Base-by-base conservation (phyloP, 345 rosid genomes). In the Rhodamnia rubescens region DNA sequence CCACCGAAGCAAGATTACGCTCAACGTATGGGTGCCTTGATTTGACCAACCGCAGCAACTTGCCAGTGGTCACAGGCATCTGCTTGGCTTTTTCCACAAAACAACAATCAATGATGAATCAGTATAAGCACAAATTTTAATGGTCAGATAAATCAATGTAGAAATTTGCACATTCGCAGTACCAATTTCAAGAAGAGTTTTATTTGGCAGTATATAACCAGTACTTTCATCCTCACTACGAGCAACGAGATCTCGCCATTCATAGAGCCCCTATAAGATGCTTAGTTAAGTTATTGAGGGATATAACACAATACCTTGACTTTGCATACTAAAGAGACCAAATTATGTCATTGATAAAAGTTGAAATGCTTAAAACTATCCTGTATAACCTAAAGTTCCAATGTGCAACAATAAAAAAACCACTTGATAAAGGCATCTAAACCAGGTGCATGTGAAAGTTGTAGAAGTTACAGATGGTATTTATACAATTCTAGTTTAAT, bases 181-280 rank as follows among this genome's bases (percentile, higher is more conserved):
- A 95, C 99, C 99, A 56, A 97, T 91, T 86, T 94, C 96, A 89
- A 97, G 90, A 86, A 97, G 96, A 85, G 90, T 91, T 91, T 91
- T 97, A 89, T 97, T 97, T 36, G 99, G 97, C 88, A 97, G 88
- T 83, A 96, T 89, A 88, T 89, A 97, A 53, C 99, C 98, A 11
- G 98, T 95, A 90, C 99, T 95, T 89, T 97, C 99, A 86, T 97
- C 99, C 85, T 95, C 95, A 80, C 89, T 87, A 61, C 98, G 97
- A 81, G 98, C 98, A 90, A 95, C 85, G 82, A 9, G 88, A 90
- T 97, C 98, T 85, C 98, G 94, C 98, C 98, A 97, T 88, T 93
- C 91, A 87, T 78, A 93, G 69, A 97, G 97, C 32, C 95, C 98
- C 99, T 97, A 87, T 86, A 90, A 90, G 75, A 85, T 86, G 87